These are phyloP conservation scores for Ustilago trichophora DNA, from an alignment of 1,284 basidiomycete genomes.

Conservation along the genomic window DNA sequence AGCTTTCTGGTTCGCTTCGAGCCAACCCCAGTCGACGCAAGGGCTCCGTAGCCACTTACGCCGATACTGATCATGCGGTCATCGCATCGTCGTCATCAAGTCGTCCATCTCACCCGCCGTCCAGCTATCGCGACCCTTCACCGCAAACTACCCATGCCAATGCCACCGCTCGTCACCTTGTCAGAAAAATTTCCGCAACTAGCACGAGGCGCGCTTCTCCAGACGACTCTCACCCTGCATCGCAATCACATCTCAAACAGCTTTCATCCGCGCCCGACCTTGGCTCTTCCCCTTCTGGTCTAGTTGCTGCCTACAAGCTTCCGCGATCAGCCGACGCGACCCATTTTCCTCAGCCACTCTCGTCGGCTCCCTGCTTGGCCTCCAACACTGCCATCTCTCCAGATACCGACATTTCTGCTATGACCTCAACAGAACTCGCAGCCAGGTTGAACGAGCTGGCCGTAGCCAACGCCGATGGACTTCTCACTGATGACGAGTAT, in stretches of 20 bases:
- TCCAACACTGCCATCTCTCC: neutral
- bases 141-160: neutral
- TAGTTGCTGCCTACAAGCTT: neutral
- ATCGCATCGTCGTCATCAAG: neutral
- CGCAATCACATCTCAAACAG: neutral
- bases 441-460: constrained; percentile 55
- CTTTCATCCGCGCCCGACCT: neutral
- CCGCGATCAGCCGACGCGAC: neutral
- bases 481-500: constrained; percentile 56
- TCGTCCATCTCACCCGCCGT: constrained; percentile 14
- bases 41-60: neutral
- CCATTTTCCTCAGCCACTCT: neutral
- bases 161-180: constrained; percentile 3
- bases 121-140: constrained; percentile 13
- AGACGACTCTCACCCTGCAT: neutral
- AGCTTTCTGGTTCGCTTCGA: constrained; percentile 6
- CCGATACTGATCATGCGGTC: neutral
- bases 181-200: constrained; percentile 10
- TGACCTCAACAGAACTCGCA: constrained; percentile 42
- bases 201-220: constrained; percentile 3
- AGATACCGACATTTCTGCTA: constrained; percentile 17
- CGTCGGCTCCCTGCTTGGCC: neutral
- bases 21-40: neutral
- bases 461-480: constrained; percentile 55
- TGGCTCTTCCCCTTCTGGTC: neutral